Conservation (phyloP, 139 green algal genomes). For the Gonium pectorale region DNA sequence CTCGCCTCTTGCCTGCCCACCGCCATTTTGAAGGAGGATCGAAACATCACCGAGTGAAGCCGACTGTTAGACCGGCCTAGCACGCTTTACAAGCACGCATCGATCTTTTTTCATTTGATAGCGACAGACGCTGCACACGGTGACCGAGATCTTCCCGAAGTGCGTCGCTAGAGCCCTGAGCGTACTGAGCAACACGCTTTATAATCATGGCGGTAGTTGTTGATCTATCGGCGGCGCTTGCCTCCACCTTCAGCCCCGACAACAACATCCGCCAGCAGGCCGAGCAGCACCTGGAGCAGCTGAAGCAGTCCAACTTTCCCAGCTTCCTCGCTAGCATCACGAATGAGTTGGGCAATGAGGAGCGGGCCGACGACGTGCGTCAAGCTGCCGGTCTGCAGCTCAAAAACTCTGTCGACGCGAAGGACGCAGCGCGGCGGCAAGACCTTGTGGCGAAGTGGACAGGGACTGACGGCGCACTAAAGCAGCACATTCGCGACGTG, state of each 20-base stretch:
- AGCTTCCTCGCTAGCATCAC: constrained; percentile 82
- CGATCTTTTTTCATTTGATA: no score
- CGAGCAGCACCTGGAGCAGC: constrained; percentile 83
- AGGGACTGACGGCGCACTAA: constrained; percentile 69
- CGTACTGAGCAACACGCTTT: no score
- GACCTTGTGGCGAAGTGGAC: constrained; percentile 83
- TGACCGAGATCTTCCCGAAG: no score
- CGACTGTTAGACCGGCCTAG: no score
- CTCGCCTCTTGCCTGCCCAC: no score
- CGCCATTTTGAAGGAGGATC: no score
- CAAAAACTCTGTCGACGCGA: constrained; percentile 96
- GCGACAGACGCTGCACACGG: no score
- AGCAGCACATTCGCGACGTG: constrained; percentile 81
- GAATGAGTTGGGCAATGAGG: constrained; percentile 81
- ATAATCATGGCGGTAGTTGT: constrained; percentile 9
- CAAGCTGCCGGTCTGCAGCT: constrained; percentile 94
- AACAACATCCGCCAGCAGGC: constrained; percentile 74
- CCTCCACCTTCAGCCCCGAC: constrained; percentile 67
- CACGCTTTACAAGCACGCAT: no score
- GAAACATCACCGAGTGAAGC: no score
- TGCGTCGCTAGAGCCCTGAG: no score
- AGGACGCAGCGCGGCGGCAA: constrained; percentile 77
- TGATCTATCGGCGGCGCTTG: constrained; percentile 17
- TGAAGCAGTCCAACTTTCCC: constrained; percentile 84
- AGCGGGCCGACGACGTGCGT: constrained; percentile 79